Evolutionary conservation across 2,329 filamentous ascomycete genomes (phyloP), one percentile per base, ranked within the genome.

Genomic region (Cladosporium oxysporum): DNA sequence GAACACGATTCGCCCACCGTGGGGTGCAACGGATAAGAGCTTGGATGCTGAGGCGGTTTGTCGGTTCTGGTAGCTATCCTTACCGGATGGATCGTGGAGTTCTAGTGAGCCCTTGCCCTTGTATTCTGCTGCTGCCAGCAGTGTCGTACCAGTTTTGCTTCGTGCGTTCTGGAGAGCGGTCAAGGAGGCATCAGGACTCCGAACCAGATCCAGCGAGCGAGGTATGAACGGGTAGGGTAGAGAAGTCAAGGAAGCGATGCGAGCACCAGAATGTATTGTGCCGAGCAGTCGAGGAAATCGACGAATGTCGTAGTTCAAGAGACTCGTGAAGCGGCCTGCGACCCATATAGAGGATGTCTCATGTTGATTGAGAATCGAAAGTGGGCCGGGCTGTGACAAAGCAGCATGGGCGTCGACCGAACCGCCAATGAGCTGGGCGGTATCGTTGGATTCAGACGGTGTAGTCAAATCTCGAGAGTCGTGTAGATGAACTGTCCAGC

Each of bases 101-200:
- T 98, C 94, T 1, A 98, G 82, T 0, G 91, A 93, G 0, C 94
- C 94, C 76, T 95, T 93, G 35, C 90, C 92, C 71, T 95, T 96
- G 80, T 97, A 97, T 75, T 94, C 91, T 5, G 93, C 94, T 47
- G 91, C 91, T 2, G 92, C 91, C 61, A 97, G 85, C 29, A 97
- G 79, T 0, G 90, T 93, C 55, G 89, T 83, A 0, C 88, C 84
- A 0, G 78, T 72, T 0, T 77, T 76, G n/a, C 73, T 78, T 70
- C 89, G 89, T n/a, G 83, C 83, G 21, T 81, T 79, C 68, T 77
- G 80, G 14, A 87, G 81, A 69, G 83, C 83, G 64, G 85, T 83
- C 63, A 82, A 77, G 66, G 85, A 64, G 37, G 66, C 81, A 23
- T 83, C 84, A 5, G 77, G 76, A 26, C 81, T 79, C 4, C 84